Percentiles rank a stretch among this genome's conserved stretches.
Evolutionary conservation across 108 stramenopile genomes (phyloP).

Genomic region (Schizochytrium sp.): DNA sequence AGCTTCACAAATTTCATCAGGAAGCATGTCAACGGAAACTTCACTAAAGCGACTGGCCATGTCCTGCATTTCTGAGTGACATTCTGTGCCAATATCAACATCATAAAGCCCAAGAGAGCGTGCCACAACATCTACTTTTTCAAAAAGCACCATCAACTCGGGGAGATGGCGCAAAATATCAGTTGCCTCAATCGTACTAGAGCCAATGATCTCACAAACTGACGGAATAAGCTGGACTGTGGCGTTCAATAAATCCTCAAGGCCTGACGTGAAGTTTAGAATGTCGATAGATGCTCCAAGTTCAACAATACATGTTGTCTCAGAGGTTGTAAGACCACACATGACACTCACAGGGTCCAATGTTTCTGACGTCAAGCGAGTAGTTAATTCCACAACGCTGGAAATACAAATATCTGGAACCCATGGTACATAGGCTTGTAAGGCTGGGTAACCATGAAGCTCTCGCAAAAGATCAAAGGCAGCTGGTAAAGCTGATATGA

Average conservation of each 20-base stretch:
- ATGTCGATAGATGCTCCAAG: conserved; percentile 15
- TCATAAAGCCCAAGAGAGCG: conserved; percentile 1
- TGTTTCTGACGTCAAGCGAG: neutral
- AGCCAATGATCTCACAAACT: neutral
- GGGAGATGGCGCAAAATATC: conserved; percentile 52
- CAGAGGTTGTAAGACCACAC: neutral
- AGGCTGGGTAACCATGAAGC: neutral
- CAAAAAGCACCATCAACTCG: neutral
- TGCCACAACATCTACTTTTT: conserved; percentile 25
- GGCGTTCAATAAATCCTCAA: conserved; percentile 9
- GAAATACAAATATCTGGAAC: conserved; percentile 19
- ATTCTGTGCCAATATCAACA: conserved; percentile 14
- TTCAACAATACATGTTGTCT: neutral
- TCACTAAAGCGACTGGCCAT: neutral
- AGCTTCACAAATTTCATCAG: neutral
- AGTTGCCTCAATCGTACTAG: neutral
- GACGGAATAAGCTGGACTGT: conserved; percentile 1
- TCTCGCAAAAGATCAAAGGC: neutral
- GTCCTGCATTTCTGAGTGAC: neutral
- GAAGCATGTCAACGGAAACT: neutral
- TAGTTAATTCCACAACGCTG: neutral
- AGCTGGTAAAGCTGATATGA: neutral
- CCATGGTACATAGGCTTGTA: conserved; percentile 36
- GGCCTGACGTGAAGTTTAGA: neutral
- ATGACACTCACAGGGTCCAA: neutral